Percentiles rank a stretch among this genome's conserved stretches.
These are phyloP conservation scores for Meyerozyma smithsonii DNA, from an alignment of 1,139 yeast genomes.

Conservation along the genomic window DNA sequence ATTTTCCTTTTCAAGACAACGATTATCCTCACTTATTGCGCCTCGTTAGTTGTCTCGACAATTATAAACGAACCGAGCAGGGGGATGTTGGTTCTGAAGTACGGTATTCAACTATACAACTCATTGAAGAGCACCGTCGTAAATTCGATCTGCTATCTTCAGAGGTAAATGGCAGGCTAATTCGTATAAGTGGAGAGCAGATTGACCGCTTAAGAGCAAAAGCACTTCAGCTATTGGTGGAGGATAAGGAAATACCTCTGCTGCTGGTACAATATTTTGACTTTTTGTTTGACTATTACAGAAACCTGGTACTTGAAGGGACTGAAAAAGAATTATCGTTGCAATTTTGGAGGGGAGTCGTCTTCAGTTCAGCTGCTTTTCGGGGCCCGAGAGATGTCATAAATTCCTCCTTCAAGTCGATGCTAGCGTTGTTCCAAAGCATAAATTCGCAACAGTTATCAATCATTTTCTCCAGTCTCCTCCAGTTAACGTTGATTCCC, in stretches of 20 bases:
- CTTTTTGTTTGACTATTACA: constrained; percentile 5
- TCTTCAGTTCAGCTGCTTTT: constrained; percentile 56
- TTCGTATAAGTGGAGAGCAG: constrained; percentile 51
- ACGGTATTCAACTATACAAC: constrained; percentile 44
- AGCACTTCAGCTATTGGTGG: constrained; percentile 22
- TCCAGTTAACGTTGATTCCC: not conserved
- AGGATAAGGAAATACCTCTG: not conserved
- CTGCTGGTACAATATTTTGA: constrained; percentile 1
- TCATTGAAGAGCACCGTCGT: constrained; percentile 20
- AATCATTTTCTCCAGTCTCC: not conserved
- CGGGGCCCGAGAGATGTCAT: constrained; percentile 50
- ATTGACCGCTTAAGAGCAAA: constrained; percentile 27
- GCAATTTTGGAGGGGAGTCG: constrained; percentile 54
- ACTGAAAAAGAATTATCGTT: not conserved
- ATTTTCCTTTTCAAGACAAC: not conserved
- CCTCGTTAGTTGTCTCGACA: constrained; percentile 27
- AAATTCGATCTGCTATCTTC: constrained; percentile 18
- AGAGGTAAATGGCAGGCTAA: constrained; percentile 27
- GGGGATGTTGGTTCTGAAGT: constrained; percentile 81
- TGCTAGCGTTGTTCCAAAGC: constrained; percentile 30
- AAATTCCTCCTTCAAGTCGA: constrained; percentile 37
- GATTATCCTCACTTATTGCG: not conserved
- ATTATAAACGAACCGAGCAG: constrained; percentile 62
- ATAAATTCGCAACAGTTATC: not conserved
- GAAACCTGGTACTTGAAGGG: not conserved